These are phyloP conservation scores for Hemileia vastatrix DNA, from an alignment of 1,284 basidiomycete species.

Conservation along the genomic window DNA sequence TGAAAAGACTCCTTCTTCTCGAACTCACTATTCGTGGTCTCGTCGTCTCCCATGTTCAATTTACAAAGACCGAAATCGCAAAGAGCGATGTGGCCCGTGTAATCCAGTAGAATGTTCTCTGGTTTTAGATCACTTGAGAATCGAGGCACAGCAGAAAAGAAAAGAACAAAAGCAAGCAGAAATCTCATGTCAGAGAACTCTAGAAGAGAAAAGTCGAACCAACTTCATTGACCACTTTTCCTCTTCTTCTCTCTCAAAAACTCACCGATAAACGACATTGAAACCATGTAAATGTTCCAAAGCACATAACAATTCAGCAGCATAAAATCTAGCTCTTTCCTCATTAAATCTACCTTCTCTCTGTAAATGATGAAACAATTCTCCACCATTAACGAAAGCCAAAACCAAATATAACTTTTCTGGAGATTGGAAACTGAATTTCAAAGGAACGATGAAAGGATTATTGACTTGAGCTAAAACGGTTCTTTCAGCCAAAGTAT, in stretches of 20 bases:
- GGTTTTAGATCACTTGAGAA: conserved; percentile 76
- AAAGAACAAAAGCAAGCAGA: neutral
- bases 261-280: conserved; percentile 90
- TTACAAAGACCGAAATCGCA: conserved; percentile 98
- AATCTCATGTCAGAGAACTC: too few relatives aligned
- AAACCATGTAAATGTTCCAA: conserved; percentile 93
- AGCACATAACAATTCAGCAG: conserved; percentile 84
- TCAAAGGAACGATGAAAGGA: conserved; percentile 96
- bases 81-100: conserved; percentile 91
- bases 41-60: conserved; percentile 92
- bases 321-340: conserved; percentile 84
- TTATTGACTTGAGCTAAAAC: conserved; percentile 95
- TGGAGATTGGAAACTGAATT: conserved; percentile 95
- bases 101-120: conserved; percentile 91
- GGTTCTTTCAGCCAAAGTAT: conserved; percentile 91
- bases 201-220: neutral
- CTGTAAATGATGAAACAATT: conserved; percentile 95
- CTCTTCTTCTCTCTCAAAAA: conserved; percentile 14
- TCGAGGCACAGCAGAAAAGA: neutral
- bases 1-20: neutral
- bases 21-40: conserved; percentile 85
- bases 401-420: conserved; percentile 96
- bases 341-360: conserved; percentile 93
- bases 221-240: too few relatives aligned
- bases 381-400: conserved; percentile 95